Base-by-base conservation (phyloP, 169 alveolate species). In the Cryptosporidium muris region DNA sequence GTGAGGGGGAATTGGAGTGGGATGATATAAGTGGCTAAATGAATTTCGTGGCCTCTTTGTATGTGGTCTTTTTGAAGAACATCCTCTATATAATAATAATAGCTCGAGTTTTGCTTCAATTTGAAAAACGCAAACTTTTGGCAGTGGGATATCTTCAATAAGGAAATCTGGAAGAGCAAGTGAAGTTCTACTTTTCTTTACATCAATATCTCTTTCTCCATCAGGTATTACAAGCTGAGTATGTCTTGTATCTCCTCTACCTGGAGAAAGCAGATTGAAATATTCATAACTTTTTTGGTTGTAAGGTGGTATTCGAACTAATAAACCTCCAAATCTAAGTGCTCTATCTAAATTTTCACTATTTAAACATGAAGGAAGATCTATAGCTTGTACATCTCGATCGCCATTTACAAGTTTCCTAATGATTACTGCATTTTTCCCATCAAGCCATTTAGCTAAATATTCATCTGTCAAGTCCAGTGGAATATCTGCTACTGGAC, bases 121-220 rank as follows among this genome's bases (percentile, higher is more conserved):
- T 9, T 74, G 85, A 60, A 74, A 74, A 16, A 74, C 85, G 47
- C 85, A 74, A 11, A 74, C 85, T 74, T 74, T 74, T 40, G 85
- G 85, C 11, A 74, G 34, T 7, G 85, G 85, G 14, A 74, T 74
- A 60, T 74, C 85, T 37, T 74, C 85, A 58, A 74, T 68, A 4
- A 74, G 49, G 60, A 74, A 74, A 40, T 74, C 85, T 7, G 85
- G 85, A 42, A 74, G 62, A 58, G 85, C 85, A 37, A 74, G 45
- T 38, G 85, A 74, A 14, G 85, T 74, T 43, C 85, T 74, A 45
- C 85, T 74, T 74, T 74, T 74, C 38, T 74, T 74, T 2, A 74
- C 85, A 74, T 74, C 85, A 56, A 74, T 74, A 74, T 74, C 85
- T 48, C 85, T 74, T 36, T 74, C 85, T 45, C 85, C 85, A 74